phyloP scores from a whole-genome alignment of 495 filamentous ascomycete species.

The Hyaloscypha hepaticicola region DNA sequence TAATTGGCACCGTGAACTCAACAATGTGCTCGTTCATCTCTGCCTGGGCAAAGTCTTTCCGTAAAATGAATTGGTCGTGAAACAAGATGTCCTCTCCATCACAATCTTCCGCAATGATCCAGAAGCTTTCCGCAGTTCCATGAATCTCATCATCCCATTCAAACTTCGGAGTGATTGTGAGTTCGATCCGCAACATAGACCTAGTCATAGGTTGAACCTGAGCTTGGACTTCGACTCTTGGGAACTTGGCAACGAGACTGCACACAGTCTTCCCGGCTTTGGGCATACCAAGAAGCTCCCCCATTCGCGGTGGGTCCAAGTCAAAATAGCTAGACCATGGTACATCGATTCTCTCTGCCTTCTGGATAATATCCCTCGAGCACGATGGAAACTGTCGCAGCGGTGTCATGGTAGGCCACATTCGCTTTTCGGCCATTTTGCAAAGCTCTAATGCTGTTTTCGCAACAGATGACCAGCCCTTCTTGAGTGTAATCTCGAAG shows the following conservation, averaged over 20 bases:
- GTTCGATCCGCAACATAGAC: constrained; percentile 91
- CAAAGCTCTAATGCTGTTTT: constrained; percentile 92
- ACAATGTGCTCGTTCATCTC: constrained; percentile 91
- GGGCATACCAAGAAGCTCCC: constrained; percentile 88
- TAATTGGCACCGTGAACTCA: constrained; percentile 94
- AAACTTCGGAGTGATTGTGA: constrained; percentile 93
- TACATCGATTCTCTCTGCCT: constrained; percentile 92
- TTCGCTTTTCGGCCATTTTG: constrained; percentile 98
- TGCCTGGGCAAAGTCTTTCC: constrained; percentile 76
- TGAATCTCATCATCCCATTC: constrained; percentile 92
- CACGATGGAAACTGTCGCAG: constrained; percentile 86
- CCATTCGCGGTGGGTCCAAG: constrained; percentile 94
- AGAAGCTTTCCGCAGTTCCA: constrained; percentile 86
- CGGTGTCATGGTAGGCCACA: constrained; percentile 99
- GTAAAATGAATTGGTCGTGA: constrained; percentile 91
- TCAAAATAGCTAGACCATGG: constrained; percentile 94
- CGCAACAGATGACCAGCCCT: constrained; percentile 92
- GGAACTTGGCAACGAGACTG: constrained; percentile 85
- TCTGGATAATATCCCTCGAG: constrained; percentile 80
- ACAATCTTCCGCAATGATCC: constrained; percentile 96
- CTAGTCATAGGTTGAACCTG: constrained; percentile 93
- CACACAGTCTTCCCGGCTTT: constrained; percentile 87
- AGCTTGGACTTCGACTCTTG: constrained; percentile 85
- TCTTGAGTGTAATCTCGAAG: constrained; percentile 94
- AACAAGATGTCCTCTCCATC: constrained; percentile 96